phyloP scores from a whole-genome alignment of 1,284 basidiomycete species.

The Fomitopsis betulina region DNA sequence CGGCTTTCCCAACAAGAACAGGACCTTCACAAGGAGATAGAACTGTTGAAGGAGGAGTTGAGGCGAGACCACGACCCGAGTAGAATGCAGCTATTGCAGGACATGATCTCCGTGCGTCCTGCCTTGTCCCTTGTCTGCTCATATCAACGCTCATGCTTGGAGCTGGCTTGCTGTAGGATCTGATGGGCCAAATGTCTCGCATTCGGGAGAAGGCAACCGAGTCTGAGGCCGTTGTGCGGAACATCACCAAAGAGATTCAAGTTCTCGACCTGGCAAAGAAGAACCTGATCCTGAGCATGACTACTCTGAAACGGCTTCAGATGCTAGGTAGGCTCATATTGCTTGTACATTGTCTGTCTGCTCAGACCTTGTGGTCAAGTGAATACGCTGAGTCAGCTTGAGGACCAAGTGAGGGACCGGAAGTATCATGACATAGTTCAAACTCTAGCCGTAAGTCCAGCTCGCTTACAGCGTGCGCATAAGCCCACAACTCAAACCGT shows the following conservation, averaged over 20 bases:
- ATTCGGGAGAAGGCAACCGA: slow-evolving; percentile 95
- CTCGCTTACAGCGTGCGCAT: not conserved
- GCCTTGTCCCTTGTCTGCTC: not conserved
- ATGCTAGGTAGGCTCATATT: slow-evolving; percentile 76
- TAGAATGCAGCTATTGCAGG: slow-evolving; percentile 85
- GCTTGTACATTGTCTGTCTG: not conserved
- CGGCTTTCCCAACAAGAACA: slow-evolving; percentile 57
- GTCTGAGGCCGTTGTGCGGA: slow-evolving; percentile 91
- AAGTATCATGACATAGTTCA: slow-evolving; percentile 83
- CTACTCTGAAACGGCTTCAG: slow-evolving; percentile 84
- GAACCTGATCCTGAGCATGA: slow-evolving; percentile 89
- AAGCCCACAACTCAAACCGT: not conserved
- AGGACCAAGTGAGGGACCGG: slow-evolving; percentile 71
- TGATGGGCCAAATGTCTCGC: slow-evolving; percentile 89
- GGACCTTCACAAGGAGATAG: slow-evolving; percentile 71
- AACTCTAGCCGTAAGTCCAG: slow-evolving; percentile 61
- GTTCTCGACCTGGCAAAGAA: slow-evolving; percentile 92
- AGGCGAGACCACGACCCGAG: slow-evolving; percentile 76
- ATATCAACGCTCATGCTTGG: not conserved
- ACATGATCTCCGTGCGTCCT: slow-evolving; percentile 81
- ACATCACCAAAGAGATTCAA: slow-evolving; percentile 97
- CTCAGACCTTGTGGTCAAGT: slow-evolving; percentile 40
- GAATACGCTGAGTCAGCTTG: slow-evolving; percentile 78
- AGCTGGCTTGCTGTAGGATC: slow-evolving; percentile 51
- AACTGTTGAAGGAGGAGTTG: slow-evolving; percentile 61